Conservation (phyloP, 1,139 yeast species). For the Cylindricascospora bacillispora region DNA sequence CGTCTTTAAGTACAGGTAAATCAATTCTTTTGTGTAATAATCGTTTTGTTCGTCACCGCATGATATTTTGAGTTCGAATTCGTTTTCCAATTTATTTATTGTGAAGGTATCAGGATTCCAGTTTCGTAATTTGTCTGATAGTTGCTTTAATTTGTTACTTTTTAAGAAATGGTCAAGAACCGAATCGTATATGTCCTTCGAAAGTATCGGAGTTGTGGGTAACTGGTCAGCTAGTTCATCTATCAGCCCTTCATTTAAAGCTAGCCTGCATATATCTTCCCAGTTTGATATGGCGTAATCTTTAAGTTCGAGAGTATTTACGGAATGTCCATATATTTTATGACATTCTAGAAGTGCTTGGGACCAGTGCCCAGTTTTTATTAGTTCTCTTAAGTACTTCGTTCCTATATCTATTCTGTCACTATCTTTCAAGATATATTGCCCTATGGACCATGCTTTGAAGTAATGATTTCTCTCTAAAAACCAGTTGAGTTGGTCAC, state of each 20-base stretch:
- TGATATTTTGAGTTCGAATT: not conserved
- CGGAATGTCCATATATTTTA: not conserved
- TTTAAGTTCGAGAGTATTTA: not conserved
- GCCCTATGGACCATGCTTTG: constrained; percentile 72
- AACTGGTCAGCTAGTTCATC: constrained; percentile 20
- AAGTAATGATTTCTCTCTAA: constrained; percentile 38
- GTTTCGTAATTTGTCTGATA: not conserved
- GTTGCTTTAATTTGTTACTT: not conserved
- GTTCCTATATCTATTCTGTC: constrained; percentile 52
- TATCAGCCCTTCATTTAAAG: constrained; percentile 26
- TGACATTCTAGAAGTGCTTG: constrained; percentile 6
- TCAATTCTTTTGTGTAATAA: constrained; percentile 37
- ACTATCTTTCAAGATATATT: constrained; percentile 36
- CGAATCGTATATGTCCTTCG: too few relatives aligned
- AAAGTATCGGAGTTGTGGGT: not conserved
- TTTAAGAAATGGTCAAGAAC: not conserved
- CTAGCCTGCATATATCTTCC: constrained; percentile 2
- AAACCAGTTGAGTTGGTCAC: constrained; percentile 68
- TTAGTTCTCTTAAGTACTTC: constrained; percentile 44
- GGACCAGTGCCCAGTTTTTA: constrained; percentile 41
- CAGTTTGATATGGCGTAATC: not conserved
- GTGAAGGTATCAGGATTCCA: not conserved
- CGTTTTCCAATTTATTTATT: not conserved
- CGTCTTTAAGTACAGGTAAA: constrained; percentile 43
- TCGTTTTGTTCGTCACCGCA: constrained; percentile 13